Evolutionary conservation across 768 basidiomycete species (phyloP), one percentile per base, ranked within the genome.

Genomic region (Pisolithus marmoratus): DNA sequence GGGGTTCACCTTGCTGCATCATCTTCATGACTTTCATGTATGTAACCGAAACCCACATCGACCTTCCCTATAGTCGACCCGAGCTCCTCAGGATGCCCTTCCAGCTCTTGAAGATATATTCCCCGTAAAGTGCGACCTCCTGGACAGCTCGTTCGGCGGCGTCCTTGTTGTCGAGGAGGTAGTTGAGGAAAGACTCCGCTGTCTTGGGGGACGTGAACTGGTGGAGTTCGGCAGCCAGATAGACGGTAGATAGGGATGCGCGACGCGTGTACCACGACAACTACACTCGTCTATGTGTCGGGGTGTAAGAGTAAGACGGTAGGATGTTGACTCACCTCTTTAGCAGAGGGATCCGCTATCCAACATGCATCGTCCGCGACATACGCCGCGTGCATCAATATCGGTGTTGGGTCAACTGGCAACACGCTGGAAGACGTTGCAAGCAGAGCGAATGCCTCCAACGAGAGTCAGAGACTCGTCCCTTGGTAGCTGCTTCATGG

Each of bases 171-270:
- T 75, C 72, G 14, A 92, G 73, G 6, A 90, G 77, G 8, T 75
- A 68, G 43, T 85, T 82, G 14, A 93, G 73, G 71, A 93, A 90
- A 3, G 72, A 67, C 26, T 72, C 68, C 0, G 86, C 81, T 2
- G 88, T 88, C 12, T 70, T 60, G 4, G 90, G 87, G 2, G 90
- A 92, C 0, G 80, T 77, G n/a, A 93, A 62, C 62, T 93, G 90
- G 60, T 91, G 90, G 15, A 93, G 72, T 68, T 92, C 90, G 54
- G 87, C 81, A n/a, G 85, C 82, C 14, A 79, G 74, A 58, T 92
- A 93, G 14, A 87, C 70, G 1, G 78, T 74, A 7, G 85, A 81
- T 27, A 91, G 60, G 1, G 85, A 78, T 0, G 78, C 80, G 31
- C 90, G 74, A 34, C 74, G 78, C 6, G 82, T 70, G 64, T 90